A percentile compares a stretch with the other conserved stretches of the same genome.
Conservation (phyloP, 148 eudicot species). For the Hydrangea macrophylla region DNA sequence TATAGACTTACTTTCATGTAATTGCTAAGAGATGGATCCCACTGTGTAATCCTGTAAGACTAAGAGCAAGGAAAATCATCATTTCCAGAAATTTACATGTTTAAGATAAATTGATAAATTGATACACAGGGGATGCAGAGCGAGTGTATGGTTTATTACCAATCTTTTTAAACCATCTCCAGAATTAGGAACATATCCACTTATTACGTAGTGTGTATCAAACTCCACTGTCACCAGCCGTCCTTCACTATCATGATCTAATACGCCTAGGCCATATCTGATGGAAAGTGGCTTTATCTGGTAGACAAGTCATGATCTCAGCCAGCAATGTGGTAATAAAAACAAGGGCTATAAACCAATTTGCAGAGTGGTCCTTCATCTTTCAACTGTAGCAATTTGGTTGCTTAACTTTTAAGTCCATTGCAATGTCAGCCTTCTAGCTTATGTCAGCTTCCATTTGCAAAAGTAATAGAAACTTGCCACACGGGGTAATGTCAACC, state of each 20-base stretch:
- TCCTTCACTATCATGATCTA: conserved; percentile 93
- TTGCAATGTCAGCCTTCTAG: no score
- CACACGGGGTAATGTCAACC: no score
- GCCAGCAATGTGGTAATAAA: background rate
- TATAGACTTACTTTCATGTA: conserved; percentile 77
- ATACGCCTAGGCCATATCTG: conserved; percentile 76
- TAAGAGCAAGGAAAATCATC: conserved; percentile 23
- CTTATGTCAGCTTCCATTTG: no score
- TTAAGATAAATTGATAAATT: background rate
- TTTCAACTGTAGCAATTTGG: no score
- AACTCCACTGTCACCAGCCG: conserved; percentile 90
- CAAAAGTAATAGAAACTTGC: no score
- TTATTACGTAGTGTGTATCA: conserved; percentile 66
- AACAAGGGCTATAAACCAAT: no score
- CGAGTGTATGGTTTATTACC: conserved; percentile 37
- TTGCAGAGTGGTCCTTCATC: no score
- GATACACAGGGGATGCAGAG: background rate
- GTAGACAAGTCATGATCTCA: conserved; percentile 15
- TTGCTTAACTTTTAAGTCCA: no score
- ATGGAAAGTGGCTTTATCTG: conserved; percentile 90
- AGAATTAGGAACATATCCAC: conserved; percentile 91
- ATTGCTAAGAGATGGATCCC: conserved; percentile 84
- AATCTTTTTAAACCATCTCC: conserved; percentile 91
- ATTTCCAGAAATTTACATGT: background rate
- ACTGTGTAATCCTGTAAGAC: conserved; percentile 86